phyloP scores from a whole-genome alignment of 1,284 basidiomycete species.

The Amylostereum areolatum region DNA sequence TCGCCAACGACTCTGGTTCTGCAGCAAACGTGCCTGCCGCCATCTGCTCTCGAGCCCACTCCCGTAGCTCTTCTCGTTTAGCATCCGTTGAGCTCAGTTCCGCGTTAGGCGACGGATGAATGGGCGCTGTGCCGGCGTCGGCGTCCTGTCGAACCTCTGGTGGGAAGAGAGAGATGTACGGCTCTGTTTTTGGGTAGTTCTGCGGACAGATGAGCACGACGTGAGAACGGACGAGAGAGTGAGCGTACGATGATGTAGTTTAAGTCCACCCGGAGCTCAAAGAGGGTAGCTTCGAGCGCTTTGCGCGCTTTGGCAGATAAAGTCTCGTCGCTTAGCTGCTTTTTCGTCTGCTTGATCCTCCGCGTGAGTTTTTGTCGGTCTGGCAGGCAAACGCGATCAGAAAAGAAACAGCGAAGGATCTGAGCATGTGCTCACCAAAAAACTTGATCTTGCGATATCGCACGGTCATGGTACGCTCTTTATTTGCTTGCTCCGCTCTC shows the following conservation, averaged over 20 bases:
- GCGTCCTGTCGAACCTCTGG: conserved; percentile 43
- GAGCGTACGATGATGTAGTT: conserved; percentile 75
- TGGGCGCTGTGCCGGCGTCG: conserved; percentile 18
- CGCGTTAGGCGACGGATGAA: conserved; percentile 5
- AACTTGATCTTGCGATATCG: conserved; percentile 87
- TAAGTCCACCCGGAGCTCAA: conserved; percentile 67
- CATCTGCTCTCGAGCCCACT: conserved; percentile 63
- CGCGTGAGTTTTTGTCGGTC: conserved; percentile 79
- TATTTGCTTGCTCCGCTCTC: conserved; percentile 48
- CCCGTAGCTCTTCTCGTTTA: conserved; percentile 57
- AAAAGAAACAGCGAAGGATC: background rate
- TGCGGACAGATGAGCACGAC: conserved; percentile 20
- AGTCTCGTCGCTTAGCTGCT: conserved; percentile 32
- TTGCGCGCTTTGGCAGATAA: conserved; percentile 26
- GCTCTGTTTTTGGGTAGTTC: conserved; percentile 78
- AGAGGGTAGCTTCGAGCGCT: conserved; percentile 43
- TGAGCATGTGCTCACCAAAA: conserved; percentile 59
- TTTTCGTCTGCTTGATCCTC: conserved; percentile 62
- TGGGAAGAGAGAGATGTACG: conserved; percentile 84
- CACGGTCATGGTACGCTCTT: conserved; percentile 67
- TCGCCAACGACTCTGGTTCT: conserved; percentile 52
- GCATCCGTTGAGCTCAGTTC: conserved; percentile 29
- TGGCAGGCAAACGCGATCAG: background rate
- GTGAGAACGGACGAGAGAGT: background rate
- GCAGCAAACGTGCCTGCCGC: conserved; percentile 47